Percentiles rank a stretch among this genome's conserved stretches.
These are phyloP conservation scores for Protomyces inundatus DNA, from an alignment of 1,139 yeast genomes.

Conservation along the genomic window DNA sequence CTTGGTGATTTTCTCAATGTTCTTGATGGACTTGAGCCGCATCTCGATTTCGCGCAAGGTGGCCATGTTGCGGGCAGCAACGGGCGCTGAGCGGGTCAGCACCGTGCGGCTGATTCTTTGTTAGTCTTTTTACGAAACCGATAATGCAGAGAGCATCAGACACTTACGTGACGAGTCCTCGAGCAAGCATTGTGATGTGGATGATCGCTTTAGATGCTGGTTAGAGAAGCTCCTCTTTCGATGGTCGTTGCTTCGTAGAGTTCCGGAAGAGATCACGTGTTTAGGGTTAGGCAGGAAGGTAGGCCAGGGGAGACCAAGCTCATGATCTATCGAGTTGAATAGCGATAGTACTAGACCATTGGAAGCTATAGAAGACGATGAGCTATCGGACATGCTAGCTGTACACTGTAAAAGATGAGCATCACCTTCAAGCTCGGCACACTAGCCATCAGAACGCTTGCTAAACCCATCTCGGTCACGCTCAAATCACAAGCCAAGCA, in stretches of 20 bases:
- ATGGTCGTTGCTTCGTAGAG: neutral
- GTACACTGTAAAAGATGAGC: conserved; percentile 4
- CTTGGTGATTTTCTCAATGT: conserved; percentile 98
- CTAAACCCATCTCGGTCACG: conserved; percentile 73
- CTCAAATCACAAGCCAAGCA: conserved; percentile 73
- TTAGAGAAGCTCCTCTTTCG: neutral
- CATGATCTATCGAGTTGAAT: too few species aligned
- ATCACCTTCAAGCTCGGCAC: conserved; percentile 72
- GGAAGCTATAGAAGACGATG: too few species aligned
- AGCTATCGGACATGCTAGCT: too few species aligned
- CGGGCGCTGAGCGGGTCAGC: conserved; percentile 13
- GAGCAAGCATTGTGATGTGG: conserved; percentile 6
- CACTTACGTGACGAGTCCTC: conserved; percentile 9
- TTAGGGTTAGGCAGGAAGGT: neutral
- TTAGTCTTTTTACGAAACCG: neutral
- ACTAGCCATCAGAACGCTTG: conserved; percentile 65
- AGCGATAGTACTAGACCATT: too few species aligned
- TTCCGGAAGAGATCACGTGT: neutral
- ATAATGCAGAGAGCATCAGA: neutral
- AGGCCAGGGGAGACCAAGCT: too few species aligned
- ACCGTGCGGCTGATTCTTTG: conserved; percentile 1
- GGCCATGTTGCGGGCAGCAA: conserved; percentile 46
- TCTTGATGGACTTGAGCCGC: conserved; percentile 96
- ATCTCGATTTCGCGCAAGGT: conserved; percentile 97
- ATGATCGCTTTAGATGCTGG: neutral